phyloP scores from a whole-genome alignment of 2,329 filamentous ascomycete genomes.

The Anthostomella pinea region DNA sequence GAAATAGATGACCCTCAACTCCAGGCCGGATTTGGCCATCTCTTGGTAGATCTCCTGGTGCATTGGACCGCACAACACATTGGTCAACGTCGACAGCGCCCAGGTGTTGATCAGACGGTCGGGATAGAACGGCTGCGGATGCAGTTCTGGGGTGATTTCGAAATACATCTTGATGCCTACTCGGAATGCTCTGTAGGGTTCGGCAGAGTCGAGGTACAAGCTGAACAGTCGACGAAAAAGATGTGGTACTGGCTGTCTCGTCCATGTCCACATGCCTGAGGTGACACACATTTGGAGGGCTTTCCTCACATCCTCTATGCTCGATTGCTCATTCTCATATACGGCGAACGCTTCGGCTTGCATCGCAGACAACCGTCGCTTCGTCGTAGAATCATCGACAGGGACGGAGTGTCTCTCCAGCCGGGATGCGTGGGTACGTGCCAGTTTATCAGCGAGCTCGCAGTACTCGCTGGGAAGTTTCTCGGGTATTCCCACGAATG shows the following conservation, averaged over 20 bases:
- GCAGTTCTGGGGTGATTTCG: conserved; percentile 21
- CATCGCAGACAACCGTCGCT: conserved; percentile 22
- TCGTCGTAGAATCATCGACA: conserved; percentile 9
- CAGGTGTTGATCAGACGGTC: conserved; percentile 23
- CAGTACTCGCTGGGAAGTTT: conserved; percentile 18
- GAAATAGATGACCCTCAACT: conserved; percentile 24
- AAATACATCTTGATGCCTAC: conserved; percentile 26
- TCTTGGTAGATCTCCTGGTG: conserved; percentile 21
- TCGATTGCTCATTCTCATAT: conserved; percentile 10
- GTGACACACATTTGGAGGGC: conserved; percentile 25
- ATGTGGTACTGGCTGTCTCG: conserved; percentile 24
- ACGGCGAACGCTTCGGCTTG: conserved; percentile 25
- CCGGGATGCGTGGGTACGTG: conserved; percentile 10
- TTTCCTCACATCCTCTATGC: conserved; percentile 16
- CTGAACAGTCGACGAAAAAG: conserved; percentile 23
- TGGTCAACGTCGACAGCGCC: conserved; percentile 22
- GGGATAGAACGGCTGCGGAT: conserved; percentile 22
- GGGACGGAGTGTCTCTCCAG: conserved; percentile 13
- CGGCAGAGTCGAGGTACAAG: conserved; percentile 19
- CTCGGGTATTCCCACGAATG: conserved; percentile 28
- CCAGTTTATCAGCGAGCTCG: conserved; percentile 19
- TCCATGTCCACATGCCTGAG: conserved; percentile 27
- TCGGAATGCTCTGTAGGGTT: conserved; percentile 22
- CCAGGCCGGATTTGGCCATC: conserved; percentile 19
- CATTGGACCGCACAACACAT: conserved; percentile 22